These are phyloP conservation scores for Cladorrhinum sp. DNA, from an alignment of 2,329 filamentous ascomycete genomes.

Conservation along the genomic window DNA sequence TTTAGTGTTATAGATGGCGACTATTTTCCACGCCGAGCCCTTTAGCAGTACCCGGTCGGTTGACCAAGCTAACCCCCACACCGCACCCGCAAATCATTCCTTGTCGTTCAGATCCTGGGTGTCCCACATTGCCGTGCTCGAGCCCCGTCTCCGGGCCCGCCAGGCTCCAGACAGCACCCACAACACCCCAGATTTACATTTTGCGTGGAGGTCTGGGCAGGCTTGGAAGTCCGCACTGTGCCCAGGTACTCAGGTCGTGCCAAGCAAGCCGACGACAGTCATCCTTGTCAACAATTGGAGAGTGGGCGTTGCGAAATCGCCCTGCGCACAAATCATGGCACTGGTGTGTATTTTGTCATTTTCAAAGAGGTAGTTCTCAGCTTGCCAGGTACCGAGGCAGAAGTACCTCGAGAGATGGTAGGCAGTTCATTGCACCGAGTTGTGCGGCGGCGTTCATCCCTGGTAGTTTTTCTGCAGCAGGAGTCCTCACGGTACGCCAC, in stretches of 20 bases:
- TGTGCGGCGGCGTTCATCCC: slow-evolving; percentile 18
- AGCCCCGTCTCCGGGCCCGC: slow-evolving; percentile 18
- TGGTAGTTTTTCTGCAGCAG: slow-evolving; percentile 15
- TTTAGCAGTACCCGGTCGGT: slow-evolving; percentile 17
- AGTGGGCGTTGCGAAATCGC: slow-evolving; percentile 13
- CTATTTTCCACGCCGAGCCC: slow-evolving; percentile 10
- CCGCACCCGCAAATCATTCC: slow-evolving; percentile 22
- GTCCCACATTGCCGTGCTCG: slow-evolving; percentile 17
- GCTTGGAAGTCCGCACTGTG: slow-evolving; percentile 26
- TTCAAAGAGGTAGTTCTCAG: slow-evolving; percentile 13
- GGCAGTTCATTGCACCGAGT: slow-evolving; percentile 16
- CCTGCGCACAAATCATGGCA: slow-evolving; percentile 19
- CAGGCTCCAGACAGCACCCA: slow-evolving; percentile 8
- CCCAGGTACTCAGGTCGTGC: slow-evolving; percentile 19
- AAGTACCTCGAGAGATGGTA: slow-evolving; percentile 13
- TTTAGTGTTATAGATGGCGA: slow-evolving; percentile 12
- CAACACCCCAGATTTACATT: slow-evolving; percentile 20
- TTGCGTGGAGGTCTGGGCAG: slow-evolving; percentile 7
- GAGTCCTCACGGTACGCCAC: slow-evolving; percentile 22
- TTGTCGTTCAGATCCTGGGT: slow-evolving; percentile 20
- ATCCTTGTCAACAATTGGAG: slow-evolving; percentile 12
- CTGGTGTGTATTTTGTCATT: slow-evolving; percentile 8
- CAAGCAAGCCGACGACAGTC: slow-evolving; percentile 18
- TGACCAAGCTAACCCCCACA: slow-evolving; percentile 28
- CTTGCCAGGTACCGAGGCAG: slow-evolving; percentile 13